These are phyloP conservation scores for Candida sanyiensis DNA, from an alignment of 805 yeast genomes.

Conservation along the genomic window DNA sequence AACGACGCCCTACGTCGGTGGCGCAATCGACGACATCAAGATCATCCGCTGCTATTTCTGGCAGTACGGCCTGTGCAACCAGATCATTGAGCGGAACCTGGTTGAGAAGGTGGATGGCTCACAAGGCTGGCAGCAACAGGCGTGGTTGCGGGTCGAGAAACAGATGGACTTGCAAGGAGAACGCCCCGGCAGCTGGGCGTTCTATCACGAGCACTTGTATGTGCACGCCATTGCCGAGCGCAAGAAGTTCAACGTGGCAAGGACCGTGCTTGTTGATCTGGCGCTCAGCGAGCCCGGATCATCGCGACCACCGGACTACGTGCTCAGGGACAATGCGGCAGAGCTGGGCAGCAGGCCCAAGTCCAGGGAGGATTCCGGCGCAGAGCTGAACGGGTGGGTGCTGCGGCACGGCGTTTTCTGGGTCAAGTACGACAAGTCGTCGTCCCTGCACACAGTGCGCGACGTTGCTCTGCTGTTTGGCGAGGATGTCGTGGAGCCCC, in stretches of 20 bases:
- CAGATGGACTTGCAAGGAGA: slow-evolving; percentile 21
- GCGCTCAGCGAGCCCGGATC: slow-evolving; percentile 33
- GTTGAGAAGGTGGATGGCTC: slow-evolving; percentile 3
- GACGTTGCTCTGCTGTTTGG: slow-evolving; percentile 52
- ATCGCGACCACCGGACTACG: slow-evolving; percentile 34
- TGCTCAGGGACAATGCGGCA: slow-evolving; percentile 30
- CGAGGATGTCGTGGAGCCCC: slow-evolving; percentile 49
- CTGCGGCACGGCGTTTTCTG: slow-evolving; percentile 47
- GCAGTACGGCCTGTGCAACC: slow-evolving; percentile 27
- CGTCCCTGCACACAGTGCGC: slow-evolving; percentile 32
- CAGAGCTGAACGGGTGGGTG: slow-evolving; percentile 35
- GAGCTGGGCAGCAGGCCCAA: slow-evolving; percentile 23
- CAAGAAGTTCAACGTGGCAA: slow-evolving; percentile 9
- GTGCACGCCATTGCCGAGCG: slow-evolving; percentile 19
- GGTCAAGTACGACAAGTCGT: slow-evolving; percentile 42
- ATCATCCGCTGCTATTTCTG: slow-evolving; percentile 27
- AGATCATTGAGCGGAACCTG: slow-evolving; percentile 16
- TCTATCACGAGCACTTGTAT: slow-evolving; percentile 26
- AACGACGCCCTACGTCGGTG: slow-evolving; percentile 25
- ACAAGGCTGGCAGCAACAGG: slow-evolving; percentile 7
- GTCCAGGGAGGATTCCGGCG: slow-evolving; percentile 20
- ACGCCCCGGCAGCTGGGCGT: slow-evolving; percentile 12
- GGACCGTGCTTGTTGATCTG: slow-evolving; percentile 38
- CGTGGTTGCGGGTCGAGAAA: slow-evolving; percentile 26
- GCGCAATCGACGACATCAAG: slow-evolving; percentile 28